Base-by-base conservation (phyloP, 2,329 filamentous ascomycete species). In the Hypoxylon sp. region DNA sequence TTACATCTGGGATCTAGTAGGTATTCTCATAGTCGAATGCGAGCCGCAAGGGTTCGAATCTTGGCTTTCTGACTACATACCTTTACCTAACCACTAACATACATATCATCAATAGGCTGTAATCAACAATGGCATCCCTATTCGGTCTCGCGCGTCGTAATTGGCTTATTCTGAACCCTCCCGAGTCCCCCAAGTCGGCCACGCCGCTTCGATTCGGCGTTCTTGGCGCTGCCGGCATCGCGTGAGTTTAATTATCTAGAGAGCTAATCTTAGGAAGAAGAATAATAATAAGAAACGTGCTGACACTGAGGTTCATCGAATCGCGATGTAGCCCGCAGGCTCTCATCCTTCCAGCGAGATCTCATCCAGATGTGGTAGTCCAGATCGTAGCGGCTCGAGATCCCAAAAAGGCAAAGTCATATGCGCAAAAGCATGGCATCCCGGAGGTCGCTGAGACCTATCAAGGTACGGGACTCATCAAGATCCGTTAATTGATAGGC, bases 361-460 rank as follows among this genome's bases (percentile, higher is more conserved):
- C 78, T 2, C 85, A 89, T 68, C 77, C 85, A 0, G 84, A 86
- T 38, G 82, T 87, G 12, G 77, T 86, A 11, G 64, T 89, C 11
- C 78, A 81, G 7, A 83, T 81, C 3, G 79, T 89, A 1, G 84
- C 86, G 2, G 84, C 85, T 2, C 79, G 85, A 3, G 81, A 86
- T 71, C 75, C 70, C 30, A 73, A 72, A 3, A 82, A 78, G 52
- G 86, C 85, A 0, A 74, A 80, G 51, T 78, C 76, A 0, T 87
- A 80, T 73, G 85, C 85, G 2, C 82, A 82, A 67, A 83, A 81
- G 62, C 76, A 87, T 71, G 76, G 76, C 7, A 85, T 88, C 48
- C 83, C 82, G 0, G 79, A 83, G 26, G 82, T 84, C 6, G 78
- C 82, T 68, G 74, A 78, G 56, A 76, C 77, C 52, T 88, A 88